phyloP scores from a whole-genome alignment of 208 protist species.

The Balamuthia mandrillaris region DNA sequence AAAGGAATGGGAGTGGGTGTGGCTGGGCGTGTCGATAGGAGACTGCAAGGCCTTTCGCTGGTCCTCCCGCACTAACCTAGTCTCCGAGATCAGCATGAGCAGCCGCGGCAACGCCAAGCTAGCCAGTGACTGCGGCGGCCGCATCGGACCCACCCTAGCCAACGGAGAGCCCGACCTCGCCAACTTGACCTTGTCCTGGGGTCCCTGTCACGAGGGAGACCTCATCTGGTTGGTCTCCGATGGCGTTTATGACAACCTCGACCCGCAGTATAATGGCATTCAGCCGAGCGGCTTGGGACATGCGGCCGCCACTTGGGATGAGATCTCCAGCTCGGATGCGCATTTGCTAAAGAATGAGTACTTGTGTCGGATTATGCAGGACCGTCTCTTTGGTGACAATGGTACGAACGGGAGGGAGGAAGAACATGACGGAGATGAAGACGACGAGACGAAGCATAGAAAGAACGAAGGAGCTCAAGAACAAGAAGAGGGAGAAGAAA shows the following conservation, averaged over 20 bases:
- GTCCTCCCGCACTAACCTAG: background rate
- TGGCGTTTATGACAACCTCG: constrained; percentile 36
- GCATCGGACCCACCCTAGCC: too few species aligned
- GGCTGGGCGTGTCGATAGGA: constrained; percentile 22
- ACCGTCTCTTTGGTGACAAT: too few species aligned
- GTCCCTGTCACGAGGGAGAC: background rate
- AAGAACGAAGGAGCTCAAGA: background rate
- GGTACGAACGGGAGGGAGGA: background rate
- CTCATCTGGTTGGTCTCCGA: constrained; percentile 28
- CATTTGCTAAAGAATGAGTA: constrained; percentile 15
- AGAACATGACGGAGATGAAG: background rate
- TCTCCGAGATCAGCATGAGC: background rate
- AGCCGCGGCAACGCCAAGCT: too few species aligned
- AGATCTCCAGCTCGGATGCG: too few species aligned
- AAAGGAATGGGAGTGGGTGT: too few species aligned
- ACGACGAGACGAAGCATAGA: background rate
- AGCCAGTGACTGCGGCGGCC: too few species aligned
- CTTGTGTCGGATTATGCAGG: constrained; percentile 31
- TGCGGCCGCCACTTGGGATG: too few species aligned
- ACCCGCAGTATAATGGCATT: constrained; percentile 27
- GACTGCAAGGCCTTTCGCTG: constrained; percentile 36
- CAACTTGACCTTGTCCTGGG: background rate
- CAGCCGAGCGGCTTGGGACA: too few species aligned
- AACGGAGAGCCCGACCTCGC: background rate
- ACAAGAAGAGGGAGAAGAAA: background rate